Percentiles rank a stretch among this genome's conserved stretches.
Evolutionary conservation across 345 rosid genomes (phyloP).

Genomic region (Xanthoceras sorbifolium): DNA sequence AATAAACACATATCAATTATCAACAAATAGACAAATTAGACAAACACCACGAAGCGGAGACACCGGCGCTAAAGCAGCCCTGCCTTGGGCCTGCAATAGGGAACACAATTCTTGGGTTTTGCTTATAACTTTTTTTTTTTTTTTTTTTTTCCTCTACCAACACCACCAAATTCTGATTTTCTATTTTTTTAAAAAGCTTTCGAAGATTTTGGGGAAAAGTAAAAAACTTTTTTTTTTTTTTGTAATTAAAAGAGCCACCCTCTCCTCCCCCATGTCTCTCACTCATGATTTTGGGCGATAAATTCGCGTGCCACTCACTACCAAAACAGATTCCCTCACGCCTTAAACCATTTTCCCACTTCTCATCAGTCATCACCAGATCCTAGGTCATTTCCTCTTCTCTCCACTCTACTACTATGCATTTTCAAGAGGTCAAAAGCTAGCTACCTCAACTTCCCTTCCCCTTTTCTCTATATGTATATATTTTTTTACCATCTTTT

Average conservation of each 20-base stretch:
- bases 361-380: slow-evolving; percentile 38
- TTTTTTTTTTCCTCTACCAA: background rate
- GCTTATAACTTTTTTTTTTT: slow-evolving; percentile 18
- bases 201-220: slow-evolving; percentile 47
- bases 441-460: slow-evolving; percentile 19
- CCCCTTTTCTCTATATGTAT: no score
- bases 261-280: background rate
- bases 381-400: slow-evolving; percentile 31
- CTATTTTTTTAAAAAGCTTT: background rate
- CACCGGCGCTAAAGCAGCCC: slow-evolving; percentile 67
- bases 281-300: slow-evolving; percentile 55
- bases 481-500: no score
- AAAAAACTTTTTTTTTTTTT: slow-evolving; percentile 28
- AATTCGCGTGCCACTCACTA: slow-evolving; percentile 63
- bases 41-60: slow-evolving; percentile 50
- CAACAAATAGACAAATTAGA: slow-evolving; percentile 10
- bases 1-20: slow-evolving; percentile 16
- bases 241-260: background rate
- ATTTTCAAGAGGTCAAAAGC: slow-evolving; percentile 33
- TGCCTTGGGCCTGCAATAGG: slow-evolving; percentile 54
- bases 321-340: slow-evolving; percentile 54
- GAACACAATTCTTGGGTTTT: slow-evolving; percentile 62
- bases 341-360: slow-evolving; percentile 34
- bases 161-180: background rate
- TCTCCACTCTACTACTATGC: background rate